Conservation (phyloP, 73 alveolate species). For the Stentor roeselii region DNA sequence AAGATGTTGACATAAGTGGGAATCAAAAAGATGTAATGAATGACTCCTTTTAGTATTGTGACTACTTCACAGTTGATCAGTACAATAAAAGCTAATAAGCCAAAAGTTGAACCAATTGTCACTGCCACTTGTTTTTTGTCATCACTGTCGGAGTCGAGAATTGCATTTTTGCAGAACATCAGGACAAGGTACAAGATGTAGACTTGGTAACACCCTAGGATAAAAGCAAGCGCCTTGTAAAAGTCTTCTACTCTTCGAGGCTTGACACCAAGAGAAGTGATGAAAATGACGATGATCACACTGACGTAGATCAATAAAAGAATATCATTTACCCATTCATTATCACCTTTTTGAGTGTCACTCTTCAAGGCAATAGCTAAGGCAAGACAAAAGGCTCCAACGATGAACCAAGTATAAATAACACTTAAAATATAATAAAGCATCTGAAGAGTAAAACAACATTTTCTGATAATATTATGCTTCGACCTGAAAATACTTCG, state of each 20-base stretch:
- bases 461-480: slow-evolving; percentile 7
- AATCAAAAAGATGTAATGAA: neutral
- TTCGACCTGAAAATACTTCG: neutral
- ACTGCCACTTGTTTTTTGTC: too few species aligned
- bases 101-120: too few species aligned
- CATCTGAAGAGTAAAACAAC: neutral
- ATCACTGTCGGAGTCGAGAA: too few species aligned
- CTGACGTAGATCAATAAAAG: neutral
- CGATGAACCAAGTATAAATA: neutral
- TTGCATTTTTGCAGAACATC: too few species aligned
- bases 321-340: neutral
- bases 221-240: neutral
- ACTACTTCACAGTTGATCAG: neutral
- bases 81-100: neutral
- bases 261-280: slow-evolving; percentile 17
- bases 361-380: neutral
- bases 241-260: slow-evolving; percentile 18
- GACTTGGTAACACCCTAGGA: neutral
- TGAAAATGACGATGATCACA: neutral
- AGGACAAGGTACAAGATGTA: neutral
- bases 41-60: neutral
- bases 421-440: neutral
- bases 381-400: slow-evolving; percentile 16
- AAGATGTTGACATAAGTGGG: slow-evolving; percentile 26
- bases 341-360: neutral